Evolutionary conservation across 2,329 filamentous ascomycete genomes (phyloP).

Genomic region (Curvularia lunata): DNA sequence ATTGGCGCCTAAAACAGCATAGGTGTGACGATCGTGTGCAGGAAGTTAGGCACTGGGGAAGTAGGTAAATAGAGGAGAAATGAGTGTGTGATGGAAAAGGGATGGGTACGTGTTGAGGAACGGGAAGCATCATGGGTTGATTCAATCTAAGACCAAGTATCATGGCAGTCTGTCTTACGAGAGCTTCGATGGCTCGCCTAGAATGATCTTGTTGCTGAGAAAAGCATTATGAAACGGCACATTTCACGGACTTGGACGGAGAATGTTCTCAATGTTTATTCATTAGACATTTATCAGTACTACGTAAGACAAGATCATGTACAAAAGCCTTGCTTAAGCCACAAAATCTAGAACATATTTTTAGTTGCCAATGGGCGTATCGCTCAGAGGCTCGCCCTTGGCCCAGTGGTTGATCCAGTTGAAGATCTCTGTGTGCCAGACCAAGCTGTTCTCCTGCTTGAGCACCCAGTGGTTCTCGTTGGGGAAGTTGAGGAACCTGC

Average conservation of each 20-base stretch:
- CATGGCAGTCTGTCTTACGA: too few species aligned
- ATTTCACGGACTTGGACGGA: neutral
- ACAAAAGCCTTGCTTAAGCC: neutral
- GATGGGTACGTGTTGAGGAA: too few species aligned
- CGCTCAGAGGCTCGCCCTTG: conserved; percentile 40
- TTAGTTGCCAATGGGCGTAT: conserved; percentile 40
- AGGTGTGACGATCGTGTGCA: neutral
- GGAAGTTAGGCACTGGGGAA: too few species aligned
- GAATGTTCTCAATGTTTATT: neutral
- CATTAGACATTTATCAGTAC: conserved; percentile 14
- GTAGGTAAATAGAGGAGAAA: neutral
- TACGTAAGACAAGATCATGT: neutral
- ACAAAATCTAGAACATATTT: conserved; percentile 2
- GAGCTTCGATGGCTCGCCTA: neutral
- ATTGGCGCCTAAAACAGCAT: neutral
- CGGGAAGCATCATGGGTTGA: too few species aligned
- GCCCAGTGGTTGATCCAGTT: conserved; percentile 50
- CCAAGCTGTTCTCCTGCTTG: conserved; percentile 85
- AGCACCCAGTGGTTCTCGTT: conserved; percentile 83
- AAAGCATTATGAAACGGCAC: neutral
- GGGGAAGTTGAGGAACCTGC: conserved; percentile 79
- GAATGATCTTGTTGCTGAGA: neutral
- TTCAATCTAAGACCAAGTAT: too few species aligned
- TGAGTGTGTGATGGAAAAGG: neutral
- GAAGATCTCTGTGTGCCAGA: conserved; percentile 75